Base-by-base conservation (phyloP, 2,329 filamentous ascomycete species). In the Hypocreales sp. region DNA sequence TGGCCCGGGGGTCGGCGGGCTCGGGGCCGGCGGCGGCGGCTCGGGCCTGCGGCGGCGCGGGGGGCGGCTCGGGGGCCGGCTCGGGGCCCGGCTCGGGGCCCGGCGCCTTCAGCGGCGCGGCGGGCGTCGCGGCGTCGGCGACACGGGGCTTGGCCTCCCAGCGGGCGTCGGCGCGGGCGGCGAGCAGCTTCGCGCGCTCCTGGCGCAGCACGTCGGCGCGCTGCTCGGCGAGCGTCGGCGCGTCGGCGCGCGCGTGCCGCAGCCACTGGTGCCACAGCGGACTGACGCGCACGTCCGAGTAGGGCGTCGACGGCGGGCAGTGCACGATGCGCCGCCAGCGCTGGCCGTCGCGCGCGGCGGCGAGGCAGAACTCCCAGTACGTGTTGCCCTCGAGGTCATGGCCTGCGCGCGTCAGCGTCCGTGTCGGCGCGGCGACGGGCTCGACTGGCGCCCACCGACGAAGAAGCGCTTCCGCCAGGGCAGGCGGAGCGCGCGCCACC, bases 251-350 rank as follows among this genome's bases (percentile, higher is more conserved):
- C 24, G 63, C 67, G 46, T 77, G 60, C 11, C 73, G 67, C 26
- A 79, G 58, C 73, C 73, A 79, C 42, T 77, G 72, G 49, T 77
- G 72, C 73, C 73, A 79, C 36, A 62, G 58, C 8, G 73, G 72
- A 27, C 64, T 55, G 33, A 77, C 69, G 30, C 50, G 50, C 29
- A 76, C 61, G 19, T 67, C 60, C 39, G 59, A 65, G 40, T 59
- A 56, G 45, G 69, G 67, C 3, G 61, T 60, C 23, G 54, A 54
- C 26, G 56, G 50, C 8, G 70, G 68, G 47, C 68, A 72, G 39
- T 68, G 44, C 26, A 75, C 69, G 35, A 76, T 74, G 44, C 72
- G 67, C 18, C 72, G 66, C 61, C 65, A 67, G 37, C 67, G 64
- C 26, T 56, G 50, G 20, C 48, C 35, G 30, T 35, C 15, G 15